These are phyloP conservation scores for Dillenia turbinata DNA, from an alignment of 164 flowering plant genomes.

Conservation along the genomic window DNA sequence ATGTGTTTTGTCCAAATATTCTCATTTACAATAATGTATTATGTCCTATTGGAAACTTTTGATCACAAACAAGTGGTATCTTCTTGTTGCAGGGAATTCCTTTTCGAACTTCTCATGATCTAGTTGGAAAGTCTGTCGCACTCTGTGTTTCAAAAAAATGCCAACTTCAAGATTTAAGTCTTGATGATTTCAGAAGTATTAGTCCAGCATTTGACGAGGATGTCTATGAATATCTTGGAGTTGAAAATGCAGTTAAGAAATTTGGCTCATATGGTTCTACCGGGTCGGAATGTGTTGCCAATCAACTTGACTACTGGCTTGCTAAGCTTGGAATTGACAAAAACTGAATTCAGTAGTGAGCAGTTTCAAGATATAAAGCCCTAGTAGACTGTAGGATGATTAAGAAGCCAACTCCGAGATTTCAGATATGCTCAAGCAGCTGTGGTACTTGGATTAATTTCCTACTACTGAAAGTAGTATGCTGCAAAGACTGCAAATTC, in stretches of 20 bases:
- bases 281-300: slow-evolving; percentile 74
- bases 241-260: slow-evolving; percentile 76
- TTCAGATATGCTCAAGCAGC: background rate
- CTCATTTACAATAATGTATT: too few species aligned
- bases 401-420: slow-evolving; percentile 1
- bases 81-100: slow-evolving; percentile 59
- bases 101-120: slow-evolving; percentile 93
- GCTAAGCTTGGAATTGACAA: slow-evolving; percentile 36
- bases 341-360: background rate
- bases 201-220: slow-evolving; percentile 61
- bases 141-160: slow-evolving; percentile 60
- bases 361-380: background rate
- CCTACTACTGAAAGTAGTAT: too few species aligned
- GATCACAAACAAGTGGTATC: too few species aligned
- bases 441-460: too few species aligned
- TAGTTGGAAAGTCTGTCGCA: slow-evolving; percentile 88
- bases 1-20: too few species aligned
- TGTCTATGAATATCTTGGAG: slow-evolving; percentile 85
- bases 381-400: background rate
- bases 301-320: slow-evolving; percentile 68
- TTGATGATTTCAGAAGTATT: slow-evolving; percentile 55
- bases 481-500: too few species aligned
- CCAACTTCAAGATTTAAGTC: slow-evolving; percentile 64
- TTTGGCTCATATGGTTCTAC: slow-evolving; percentile 94
- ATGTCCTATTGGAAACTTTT: too few species aligned